phyloP scores from a whole-genome alignment of 129 eudicot species.

The Chrysanthemum seticuspe region DNA sequence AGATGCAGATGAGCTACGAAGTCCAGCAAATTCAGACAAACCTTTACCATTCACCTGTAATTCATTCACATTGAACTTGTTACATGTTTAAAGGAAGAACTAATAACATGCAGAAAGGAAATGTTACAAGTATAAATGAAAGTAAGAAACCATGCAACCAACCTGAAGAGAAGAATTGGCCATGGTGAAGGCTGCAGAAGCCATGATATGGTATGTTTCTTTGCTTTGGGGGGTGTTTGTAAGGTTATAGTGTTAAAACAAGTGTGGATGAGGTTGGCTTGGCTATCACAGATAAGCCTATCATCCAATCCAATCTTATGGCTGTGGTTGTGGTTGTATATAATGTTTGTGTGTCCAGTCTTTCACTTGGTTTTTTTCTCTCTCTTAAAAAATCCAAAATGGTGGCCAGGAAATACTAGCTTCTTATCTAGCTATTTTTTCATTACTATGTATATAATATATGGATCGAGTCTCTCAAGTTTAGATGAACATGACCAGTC shows the following conservation, averaged over 20 bases:
- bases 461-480: no score
- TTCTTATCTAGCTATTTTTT: conserved; percentile 27
- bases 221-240: conserved; percentile 34
- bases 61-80: neutral
- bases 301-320: conserved; percentile 55
- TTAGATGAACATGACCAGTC: no score
- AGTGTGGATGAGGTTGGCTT: conserved; percentile 74
- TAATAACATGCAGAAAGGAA: neutral
- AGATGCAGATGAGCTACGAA: conserved; percentile 55
- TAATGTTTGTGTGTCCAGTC: conserved; percentile 32
- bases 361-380: conserved; percentile 18
- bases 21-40: conserved; percentile 73
- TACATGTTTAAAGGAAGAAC: neutral
- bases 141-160: neutral
- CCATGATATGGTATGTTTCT: conserved; percentile 30
- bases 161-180: conserved; percentile 76
- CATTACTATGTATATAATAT: neutral
- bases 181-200: conserved; percentile 71
- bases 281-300: conserved; percentile 59
- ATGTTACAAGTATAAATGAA: neutral
- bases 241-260: conserved; percentile 31
- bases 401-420: conserved; percentile 16
- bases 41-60: conserved; percentile 65
- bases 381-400: conserved; percentile 30
- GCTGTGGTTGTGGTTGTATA: conserved; percentile 49